Evolutionary conservation across 306 rosid species (phyloP), one percentile per base, ranked within the genome.

Genomic region (Phaseolus lunatus): DNA sequence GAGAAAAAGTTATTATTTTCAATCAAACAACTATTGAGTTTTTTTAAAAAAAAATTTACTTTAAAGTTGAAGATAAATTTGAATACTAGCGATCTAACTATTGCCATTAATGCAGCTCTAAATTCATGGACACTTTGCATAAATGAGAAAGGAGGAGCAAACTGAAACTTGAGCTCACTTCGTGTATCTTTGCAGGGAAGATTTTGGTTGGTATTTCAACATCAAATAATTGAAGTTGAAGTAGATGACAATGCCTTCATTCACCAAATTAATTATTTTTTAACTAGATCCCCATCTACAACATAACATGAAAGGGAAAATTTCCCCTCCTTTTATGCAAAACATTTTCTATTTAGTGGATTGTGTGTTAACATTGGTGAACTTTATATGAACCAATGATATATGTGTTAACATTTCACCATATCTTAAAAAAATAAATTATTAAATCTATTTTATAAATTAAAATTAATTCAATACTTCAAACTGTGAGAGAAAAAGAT

Each of bases 71-170:
- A n/a, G 35, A 26, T 12, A 26, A 23, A 26, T 58, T 58, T 22
- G 0, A 58, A 26, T 12, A 2, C 3, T 13, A 58, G 0, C 0
- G 2, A 58, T 5, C 66, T 59, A 64, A 65, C 26, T 11, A 41
- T 6, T 41, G 72, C 12, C 27, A 43, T 66, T 66, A 68, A 47
- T 75, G 78, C 69, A 82, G 85, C 85, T 72, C 59, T 68, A 8
- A 77, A 45, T 27, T 64, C 76, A 0, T 82, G 85, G 85, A 76
- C 6, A 24, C 67, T 48, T 20, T 18, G 69, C 64, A 66, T 81
- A 20, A 52, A 29, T 4, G 35, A 43, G 37, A 64, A 1, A 11
- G 75, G 68, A 72, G 47, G 47, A 37, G 24, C 10, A 33, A 35
- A 62, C 5, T 44, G 50, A 73, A 45, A 66, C 4, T 37, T 74